Evolutionary conservation across 2,329 filamentous ascomycete species (phyloP).

Genomic region (Pleoardoris graminearum): DNA sequence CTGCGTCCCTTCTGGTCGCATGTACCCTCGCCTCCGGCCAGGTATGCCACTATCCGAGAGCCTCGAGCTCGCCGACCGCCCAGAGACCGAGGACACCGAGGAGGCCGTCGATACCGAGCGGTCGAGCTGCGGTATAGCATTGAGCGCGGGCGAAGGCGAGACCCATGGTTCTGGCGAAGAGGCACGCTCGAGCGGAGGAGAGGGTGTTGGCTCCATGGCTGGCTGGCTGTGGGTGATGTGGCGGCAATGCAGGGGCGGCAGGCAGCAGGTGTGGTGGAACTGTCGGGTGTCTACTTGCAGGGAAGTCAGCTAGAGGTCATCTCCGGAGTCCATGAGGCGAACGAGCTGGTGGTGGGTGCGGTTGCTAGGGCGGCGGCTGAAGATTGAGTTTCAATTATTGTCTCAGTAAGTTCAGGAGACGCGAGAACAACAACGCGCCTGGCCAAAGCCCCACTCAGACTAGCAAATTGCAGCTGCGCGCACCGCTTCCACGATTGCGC

Average conservation of each 20-base stretch:
- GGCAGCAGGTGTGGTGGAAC: not conserved
- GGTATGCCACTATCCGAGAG: conserved; percentile 50
- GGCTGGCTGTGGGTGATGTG: conserved; percentile 8
- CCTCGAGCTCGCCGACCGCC: conserved; percentile 65
- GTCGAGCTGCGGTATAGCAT: conserved; percentile 61
- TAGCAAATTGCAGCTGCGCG: conserved; percentile 1
- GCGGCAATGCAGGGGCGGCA: conserved; percentile 3
- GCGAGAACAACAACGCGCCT: conserved; percentile 17
- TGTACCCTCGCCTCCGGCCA: conserved; percentile 73
- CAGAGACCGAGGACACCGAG: conserved; percentile 58
- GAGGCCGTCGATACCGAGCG: conserved; percentile 67
- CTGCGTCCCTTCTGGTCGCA: conserved; percentile 81
- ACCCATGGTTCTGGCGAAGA: conserved; percentile 67
- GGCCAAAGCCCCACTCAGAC: not conserved
- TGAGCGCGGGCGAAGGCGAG: conserved; percentile 65
- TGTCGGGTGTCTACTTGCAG: not conserved
- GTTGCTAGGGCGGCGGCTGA: conserved; percentile 26
- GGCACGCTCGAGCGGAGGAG: conserved; percentile 49
- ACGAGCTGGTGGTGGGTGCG: conserved; percentile 2
- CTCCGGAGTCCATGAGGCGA: conserved; percentile 6
- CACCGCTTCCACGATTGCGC: not conserved
- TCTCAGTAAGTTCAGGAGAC: conserved; percentile 19
- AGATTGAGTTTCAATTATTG: conserved; percentile 32
- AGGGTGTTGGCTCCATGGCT: conserved; percentile 36
- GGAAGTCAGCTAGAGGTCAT: conserved; percentile 1